Evolutionary conservation across 805 yeast species (phyloP).

Genomic region (Candida xyloterini): DNA sequence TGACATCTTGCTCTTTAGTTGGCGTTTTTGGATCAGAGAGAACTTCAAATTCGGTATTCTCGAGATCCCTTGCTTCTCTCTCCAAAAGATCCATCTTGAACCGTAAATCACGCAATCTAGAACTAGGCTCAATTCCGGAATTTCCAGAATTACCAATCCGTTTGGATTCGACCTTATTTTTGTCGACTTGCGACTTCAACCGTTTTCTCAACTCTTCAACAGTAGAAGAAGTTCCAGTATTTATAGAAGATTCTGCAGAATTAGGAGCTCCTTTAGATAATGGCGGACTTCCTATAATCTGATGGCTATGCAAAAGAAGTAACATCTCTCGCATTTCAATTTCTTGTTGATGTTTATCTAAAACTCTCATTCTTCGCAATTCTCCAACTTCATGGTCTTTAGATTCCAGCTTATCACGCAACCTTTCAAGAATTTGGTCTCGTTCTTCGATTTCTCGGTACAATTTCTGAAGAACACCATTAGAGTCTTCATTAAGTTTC

Average conservation of each 20-base stretch:
- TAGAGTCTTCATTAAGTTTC: slow-evolving; percentile 58
- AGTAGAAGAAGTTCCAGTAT: slow-evolving; percentile 16
- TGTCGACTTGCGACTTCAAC: slow-evolving; percentile 44
- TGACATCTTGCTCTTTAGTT: slow-evolving; percentile 46
- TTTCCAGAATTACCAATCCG: slow-evolving; percentile 38
- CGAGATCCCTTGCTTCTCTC: slow-evolving; percentile 79
- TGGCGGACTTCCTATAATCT: slow-evolving; percentile 13
- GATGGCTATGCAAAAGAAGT: slow-evolving; percentile 54
- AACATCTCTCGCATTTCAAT: slow-evolving; percentile 72
- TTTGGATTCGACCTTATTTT: slow-evolving; percentile 42
- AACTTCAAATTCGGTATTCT: slow-evolving; percentile 77
- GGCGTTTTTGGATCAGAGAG: slow-evolving; percentile 17
- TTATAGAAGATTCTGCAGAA: slow-evolving; percentile 10
- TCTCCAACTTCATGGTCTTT: slow-evolving; percentile 62
- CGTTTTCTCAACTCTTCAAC: slow-evolving; percentile 37
- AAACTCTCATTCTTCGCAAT: slow-evolving; percentile 51
- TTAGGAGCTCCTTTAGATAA: slow-evolving; percentile 27
- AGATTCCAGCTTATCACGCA: slow-evolving; percentile 60
- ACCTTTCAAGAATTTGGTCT: slow-evolving; percentile 52
- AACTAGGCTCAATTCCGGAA: slow-evolving; percentile 65
- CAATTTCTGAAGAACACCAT: slow-evolving; percentile 62
- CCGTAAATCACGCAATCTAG: slow-evolving; percentile 68
- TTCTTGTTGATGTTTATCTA: slow-evolving; percentile 74
- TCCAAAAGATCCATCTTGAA: slow-evolving; percentile 84
- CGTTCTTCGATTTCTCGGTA: slow-evolving; percentile 62